phyloP scores from a whole-genome alignment of 208 protist species.

The Tritrichomonas foetus region DNA sequence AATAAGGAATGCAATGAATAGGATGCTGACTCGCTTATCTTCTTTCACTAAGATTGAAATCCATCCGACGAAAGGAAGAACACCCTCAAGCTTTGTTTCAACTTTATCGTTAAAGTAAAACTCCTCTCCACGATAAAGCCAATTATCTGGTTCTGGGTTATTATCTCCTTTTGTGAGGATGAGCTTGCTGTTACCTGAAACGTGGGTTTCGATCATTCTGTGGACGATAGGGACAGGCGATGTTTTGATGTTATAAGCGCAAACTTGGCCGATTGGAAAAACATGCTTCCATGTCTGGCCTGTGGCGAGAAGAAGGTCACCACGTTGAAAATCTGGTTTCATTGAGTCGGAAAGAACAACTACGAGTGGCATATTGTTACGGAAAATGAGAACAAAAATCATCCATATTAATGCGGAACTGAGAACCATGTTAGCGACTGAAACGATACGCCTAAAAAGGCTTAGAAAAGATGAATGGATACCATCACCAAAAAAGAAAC shows the following conservation, averaged over 20 bases:
- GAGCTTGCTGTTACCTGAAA: not conserved
- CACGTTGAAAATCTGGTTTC: not conserved
- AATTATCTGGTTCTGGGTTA: constrained; percentile 6
- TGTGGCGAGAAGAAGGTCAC: not conserved
- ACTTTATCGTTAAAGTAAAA: constrained; percentile 10
- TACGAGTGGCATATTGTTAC: constrained; percentile 26
- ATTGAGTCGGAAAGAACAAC: constrained; percentile 37
- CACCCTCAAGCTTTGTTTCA: constrained; percentile 10
- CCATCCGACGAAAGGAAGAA: not conserved
- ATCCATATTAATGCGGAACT: constrained; percentile 3
- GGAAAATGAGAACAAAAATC: not conserved
- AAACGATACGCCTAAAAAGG: not conserved
- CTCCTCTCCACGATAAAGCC: not conserved
- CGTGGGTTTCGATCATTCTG: constrained; percentile 28
- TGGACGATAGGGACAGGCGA: constrained; percentile 33
- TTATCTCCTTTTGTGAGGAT: constrained; percentile 38
- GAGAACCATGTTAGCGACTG: not conserved
- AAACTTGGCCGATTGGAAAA: constrained; percentile 10
- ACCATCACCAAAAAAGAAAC: not conserved
- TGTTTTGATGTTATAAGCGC: not conserved
- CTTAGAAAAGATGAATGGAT: not conserved
- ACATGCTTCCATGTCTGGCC: not conserved
- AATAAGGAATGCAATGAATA: not conserved
- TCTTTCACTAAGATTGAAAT: not conserved
- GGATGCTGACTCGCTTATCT: not conserved